phyloP scores from a whole-genome alignment of 2,329 filamentous ascomycete species.

The Fusarium sp. region DNA sequence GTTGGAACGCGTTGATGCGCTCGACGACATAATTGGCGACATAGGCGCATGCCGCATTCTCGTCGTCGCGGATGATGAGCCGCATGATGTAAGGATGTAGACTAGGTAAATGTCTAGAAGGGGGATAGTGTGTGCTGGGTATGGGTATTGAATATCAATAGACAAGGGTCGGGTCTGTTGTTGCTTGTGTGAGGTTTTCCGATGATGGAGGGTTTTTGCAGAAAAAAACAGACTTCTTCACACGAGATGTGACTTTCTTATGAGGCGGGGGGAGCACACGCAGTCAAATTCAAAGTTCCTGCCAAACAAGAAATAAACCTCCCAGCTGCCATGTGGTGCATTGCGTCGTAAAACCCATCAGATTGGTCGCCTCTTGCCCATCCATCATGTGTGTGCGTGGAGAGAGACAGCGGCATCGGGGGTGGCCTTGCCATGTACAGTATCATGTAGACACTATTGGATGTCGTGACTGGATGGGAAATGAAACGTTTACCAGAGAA shows the following conservation, averaged over 20 bases:
- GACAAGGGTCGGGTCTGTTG: slow-evolving; percentile 5
- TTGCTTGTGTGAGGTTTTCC: not conserved
- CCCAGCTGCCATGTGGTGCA: slow-evolving; percentile 14
- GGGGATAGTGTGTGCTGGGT: slow-evolving; percentile 28
- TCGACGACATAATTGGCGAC: slow-evolving; percentile 84
- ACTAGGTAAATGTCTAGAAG: slow-evolving; percentile 24
- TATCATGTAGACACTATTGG: slow-evolving; percentile 7
- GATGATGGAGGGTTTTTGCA: slow-evolving; percentile 1
- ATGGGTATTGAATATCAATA: slow-evolving; percentile 13
- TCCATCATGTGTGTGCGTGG: slow-evolving; percentile 23
- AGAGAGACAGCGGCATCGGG: slow-evolving; percentile 13
- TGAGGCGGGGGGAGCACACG: slow-evolving; percentile 11
- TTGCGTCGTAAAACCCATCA: slow-evolving; percentile 28
- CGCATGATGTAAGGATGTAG: slow-evolving; percentile 64
- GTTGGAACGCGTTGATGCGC: slow-evolving; percentile 78
- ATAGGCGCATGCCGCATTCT: slow-evolving; percentile 72
- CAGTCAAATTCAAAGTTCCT: slow-evolving; percentile 1
- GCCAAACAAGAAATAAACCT: slow-evolving; percentile 15
- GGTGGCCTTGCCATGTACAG: not conserved
- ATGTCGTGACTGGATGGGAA: slow-evolving; percentile 2
- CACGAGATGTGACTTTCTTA: slow-evolving; percentile 30
- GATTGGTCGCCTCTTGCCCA: slow-evolving; percentile 5
- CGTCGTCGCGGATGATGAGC: slow-evolving; percentile 81
- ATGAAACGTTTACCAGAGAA: slow-evolving; percentile 37
- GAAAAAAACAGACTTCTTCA: not conserved